These are phyloP conservation scores for Otatea glauca DNA, from an alignment of 176 grass and related monocot species.

Conservation along the genomic window DNA sequence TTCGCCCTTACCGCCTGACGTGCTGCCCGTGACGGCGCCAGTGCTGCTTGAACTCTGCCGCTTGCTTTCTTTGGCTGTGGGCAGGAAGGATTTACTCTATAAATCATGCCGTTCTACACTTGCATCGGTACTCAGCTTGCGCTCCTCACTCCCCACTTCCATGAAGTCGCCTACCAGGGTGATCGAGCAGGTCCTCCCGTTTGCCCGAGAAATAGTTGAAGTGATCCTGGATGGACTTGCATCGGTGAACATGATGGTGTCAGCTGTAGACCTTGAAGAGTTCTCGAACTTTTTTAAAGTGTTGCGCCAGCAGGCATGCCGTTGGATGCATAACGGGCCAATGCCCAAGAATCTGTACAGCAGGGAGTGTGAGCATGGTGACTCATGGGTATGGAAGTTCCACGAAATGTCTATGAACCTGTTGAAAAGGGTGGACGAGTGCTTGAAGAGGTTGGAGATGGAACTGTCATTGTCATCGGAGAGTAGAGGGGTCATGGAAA, in stretches of 20 bases:
- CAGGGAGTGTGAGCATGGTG: slow-evolving; percentile 54
- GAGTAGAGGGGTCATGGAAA: slow-evolving; percentile 49
- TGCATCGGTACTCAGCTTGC: slow-evolving; percentile 55
- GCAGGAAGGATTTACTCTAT: slow-evolving; percentile 65
- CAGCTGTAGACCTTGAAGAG: slow-evolving; percentile 60
- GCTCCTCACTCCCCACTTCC: slow-evolving; percentile 15
- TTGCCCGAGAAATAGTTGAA: slow-evolving; percentile 62
- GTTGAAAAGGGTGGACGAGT: slow-evolving; percentile 65
- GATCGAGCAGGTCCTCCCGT: slow-evolving; percentile 70
- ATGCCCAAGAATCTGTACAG: slow-evolving; percentile 62
- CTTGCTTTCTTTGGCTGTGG: slow-evolving; percentile 52
- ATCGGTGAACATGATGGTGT: slow-evolving; percentile 54
- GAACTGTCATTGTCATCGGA: slow-evolving; percentile 58
- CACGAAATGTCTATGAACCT: slow-evolving; percentile 62
- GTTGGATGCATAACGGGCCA: slow-evolving; percentile 47
- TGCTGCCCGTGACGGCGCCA: slow-evolving; percentile 46
- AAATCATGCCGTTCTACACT: slow-evolving; percentile 58
- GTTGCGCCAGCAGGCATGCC: slow-evolving; percentile 50
- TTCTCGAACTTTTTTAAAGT: slow-evolving; percentile 79
- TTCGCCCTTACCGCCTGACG: slow-evolving; percentile 39
- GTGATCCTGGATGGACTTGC: slow-evolving; percentile 57
- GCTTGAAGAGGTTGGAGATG: slow-evolving; percentile 67
- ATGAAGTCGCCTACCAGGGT: slow-evolving; percentile 49
- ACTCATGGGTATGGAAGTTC: slow-evolving; percentile 66
- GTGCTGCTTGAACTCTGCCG: slow-evolving; percentile 78